Evolutionary conservation across 495 filamentous ascomycete species (phyloP), one percentile per base, ranked within the genome.

Genomic region (Peziza echinospora): DNA sequence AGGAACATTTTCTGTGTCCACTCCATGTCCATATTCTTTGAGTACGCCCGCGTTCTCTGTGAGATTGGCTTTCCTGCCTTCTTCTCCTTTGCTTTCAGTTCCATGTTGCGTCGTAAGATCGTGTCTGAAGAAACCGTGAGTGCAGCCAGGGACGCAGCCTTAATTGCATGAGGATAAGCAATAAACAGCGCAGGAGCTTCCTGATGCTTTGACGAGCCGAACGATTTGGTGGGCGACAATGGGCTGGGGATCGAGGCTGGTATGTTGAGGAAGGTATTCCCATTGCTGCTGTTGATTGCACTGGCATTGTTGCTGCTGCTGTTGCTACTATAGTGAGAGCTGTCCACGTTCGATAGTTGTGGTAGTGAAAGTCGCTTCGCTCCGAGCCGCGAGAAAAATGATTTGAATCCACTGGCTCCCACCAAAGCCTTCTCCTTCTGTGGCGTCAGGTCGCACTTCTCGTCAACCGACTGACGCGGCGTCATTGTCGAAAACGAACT

Each of bases 1-100:
- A 93, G 70, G 57, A 79, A 93, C 24, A 86, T 68, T 63, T 94
- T 96, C 46, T 71, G 73, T 1, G 77, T 77, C 76, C 86, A 85
- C 43, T 92, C 75, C 39, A 74, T 65, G 51, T 77, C 79, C 25
- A 71, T 62, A 28, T 73, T 72, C 5, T 70, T 73, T 1, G 80
- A 80, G 4, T 67, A 49, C 34, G 69, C 71, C 45, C 59, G 63
- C 51, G 59, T 66, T 58, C 53, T 48, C 46, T 60, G 50, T 63
- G 65, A 44, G 24, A 45, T 53, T 59, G 42, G 48, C 28, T 46
- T 61, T 43, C 41, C 45, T 5, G 21, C 48, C 21, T 56, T 47
- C 25, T 45, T 52, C 49, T 58, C 58, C 21, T 11, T 10, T 10
- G 11, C 21, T 22, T 43, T 19, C 22, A 11, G 16, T 5, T 65